Base-by-base conservation (phyloP, 495 filamentous ascomycete species). In the Neurospora sp. region DNA sequence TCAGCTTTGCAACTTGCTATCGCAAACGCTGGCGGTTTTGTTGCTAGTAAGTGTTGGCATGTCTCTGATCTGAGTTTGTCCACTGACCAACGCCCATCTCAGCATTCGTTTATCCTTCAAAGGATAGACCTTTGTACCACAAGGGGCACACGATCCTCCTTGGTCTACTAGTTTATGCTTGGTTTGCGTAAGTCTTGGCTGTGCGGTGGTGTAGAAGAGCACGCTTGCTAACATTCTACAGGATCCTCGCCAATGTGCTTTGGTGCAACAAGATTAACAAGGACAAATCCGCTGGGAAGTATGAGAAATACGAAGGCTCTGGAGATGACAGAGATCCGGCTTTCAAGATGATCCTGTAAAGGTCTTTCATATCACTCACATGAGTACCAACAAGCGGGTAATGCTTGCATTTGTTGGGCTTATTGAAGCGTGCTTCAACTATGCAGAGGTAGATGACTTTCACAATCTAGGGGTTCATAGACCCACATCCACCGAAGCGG, bases 301-400 rank as follows among this genome's bases (percentile, higher is more conserved):
- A 91, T 74, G 86, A 86, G 39, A 76, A 85, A 72, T 92, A 85
- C 74, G 80, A 79, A 37, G 89, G 88, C 4, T 89, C 80, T 71
- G 87, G 87, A 3, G 90, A 92, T 76, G 90, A 92, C 73, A 85
- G 90, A 54, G 88, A 92, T 72, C 90, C 90, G 1, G 80, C 83
- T 4, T 92, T 92, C 75, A 88, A 82, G 76, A 83, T 91, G 81
- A 82, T 92, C 40, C 4, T 35, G 4, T 35, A 35, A 35, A 35
- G 31, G 1, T 35, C 3, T 35, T 35, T 35, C 31, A 4, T 35
- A 35, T 35, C 31, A 4, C 31, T 3, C 31, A 0, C 31, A 35
- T 35, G 31, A 35, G 31, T 3, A 35, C 31, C 31, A 35, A 35
- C 2, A 35, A 35, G 31, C 3, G 31, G 3, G 31, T 2, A 35